Evolutionary conservation across 2,329 filamentous ascomycete species (phyloP).

Genomic region (Cladosporium sp.): DNA sequence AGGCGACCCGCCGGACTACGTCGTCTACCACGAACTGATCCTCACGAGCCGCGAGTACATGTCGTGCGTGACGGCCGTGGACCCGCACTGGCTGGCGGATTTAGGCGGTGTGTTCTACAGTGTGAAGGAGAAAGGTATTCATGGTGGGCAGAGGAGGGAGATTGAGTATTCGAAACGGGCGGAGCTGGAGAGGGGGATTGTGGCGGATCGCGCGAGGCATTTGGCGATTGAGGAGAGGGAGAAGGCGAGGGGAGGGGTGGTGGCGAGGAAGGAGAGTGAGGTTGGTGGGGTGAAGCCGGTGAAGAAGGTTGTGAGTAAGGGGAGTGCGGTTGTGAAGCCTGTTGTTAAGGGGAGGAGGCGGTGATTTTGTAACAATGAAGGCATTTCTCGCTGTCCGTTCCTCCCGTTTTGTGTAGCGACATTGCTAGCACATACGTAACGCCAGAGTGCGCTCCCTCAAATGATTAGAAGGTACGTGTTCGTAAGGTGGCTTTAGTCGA

Average conservation of each 20-base stretch:
- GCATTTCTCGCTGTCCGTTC: no score
- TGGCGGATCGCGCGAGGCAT: constrained; percentile 28
- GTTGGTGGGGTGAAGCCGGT: neutral
- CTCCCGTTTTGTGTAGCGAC: no score
- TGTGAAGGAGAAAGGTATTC: constrained; percentile 89
- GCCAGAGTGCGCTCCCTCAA: no score
- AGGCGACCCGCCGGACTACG: constrained; percentile 92
- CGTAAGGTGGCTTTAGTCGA: no score
- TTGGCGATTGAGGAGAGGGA: constrained; percentile 24
- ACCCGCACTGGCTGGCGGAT: constrained; percentile 96
- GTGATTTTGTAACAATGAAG: neutral
- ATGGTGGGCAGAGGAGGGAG: constrained; percentile 29
- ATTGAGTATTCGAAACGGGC: constrained; percentile 34
- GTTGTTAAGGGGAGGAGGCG: constrained; percentile 23
- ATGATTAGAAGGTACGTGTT: no score
- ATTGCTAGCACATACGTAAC: no score
- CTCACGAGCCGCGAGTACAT: constrained; percentile 97
- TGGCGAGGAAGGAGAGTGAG: constrained; percentile 19
- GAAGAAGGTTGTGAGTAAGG: constrained; percentile 27
- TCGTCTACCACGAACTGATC: constrained; percentile 97
- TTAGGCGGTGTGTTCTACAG: constrained; percentile 96
- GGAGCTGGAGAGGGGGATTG: constrained; percentile 34
- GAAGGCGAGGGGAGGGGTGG: constrained; percentile 13
- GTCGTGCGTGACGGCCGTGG: constrained; percentile 92
- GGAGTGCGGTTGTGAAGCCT: constrained; percentile 35